A percentile compares a stretch with the other conserved stretches of the same genome.
Evolutionary conservation across 2,329 filamentous ascomycete genomes (phyloP).

Genomic region (Talaromyces pinophilus): DNA sequence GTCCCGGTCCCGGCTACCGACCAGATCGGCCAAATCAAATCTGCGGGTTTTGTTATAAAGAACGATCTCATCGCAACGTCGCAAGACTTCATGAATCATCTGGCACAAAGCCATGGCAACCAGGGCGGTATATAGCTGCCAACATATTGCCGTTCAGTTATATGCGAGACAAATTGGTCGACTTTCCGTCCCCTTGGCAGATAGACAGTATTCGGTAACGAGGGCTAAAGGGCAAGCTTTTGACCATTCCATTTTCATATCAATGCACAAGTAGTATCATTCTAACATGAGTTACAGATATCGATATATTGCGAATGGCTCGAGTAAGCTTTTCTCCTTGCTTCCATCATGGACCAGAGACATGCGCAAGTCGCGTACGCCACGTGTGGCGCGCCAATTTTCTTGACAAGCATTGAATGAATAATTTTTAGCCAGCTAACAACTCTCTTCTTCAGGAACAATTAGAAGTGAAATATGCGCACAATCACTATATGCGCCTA

Average conservation of each 20-base stretch:
- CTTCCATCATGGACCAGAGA: background rate
- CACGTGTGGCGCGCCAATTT: slow-evolving; percentile 2
- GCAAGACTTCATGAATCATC: background rate
- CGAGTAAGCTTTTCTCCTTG: slow-evolving; percentile 11
- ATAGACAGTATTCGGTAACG: background rate
- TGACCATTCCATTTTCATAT: background rate
- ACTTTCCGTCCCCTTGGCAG: background rate
- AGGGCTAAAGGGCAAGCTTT: background rate
- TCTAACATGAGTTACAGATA: background rate
- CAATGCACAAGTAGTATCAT: background rate
- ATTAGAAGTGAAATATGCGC: background rate
- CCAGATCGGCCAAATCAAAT: background rate
- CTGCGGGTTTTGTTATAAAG: background rate
- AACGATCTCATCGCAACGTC: background rate
- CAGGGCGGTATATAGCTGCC: background rate
- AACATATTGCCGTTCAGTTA: background rate
- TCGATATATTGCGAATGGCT: background rate
- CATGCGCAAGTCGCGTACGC: slow-evolving; percentile 3
- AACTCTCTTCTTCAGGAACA: slow-evolving; percentile 2
- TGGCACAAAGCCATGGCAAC: background rate
- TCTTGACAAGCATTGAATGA: background rate
- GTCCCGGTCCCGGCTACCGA: background rate
- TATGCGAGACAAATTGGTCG: background rate
- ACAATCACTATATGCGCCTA: background rate
- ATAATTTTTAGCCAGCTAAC: background rate